A percentile compares a stretch with the other conserved stretches of the same genome.
These are phyloP conservation scores for Dryas integrifolia DNA, from an alignment of 331 rosid species.

Conservation along the genomic window DNA sequence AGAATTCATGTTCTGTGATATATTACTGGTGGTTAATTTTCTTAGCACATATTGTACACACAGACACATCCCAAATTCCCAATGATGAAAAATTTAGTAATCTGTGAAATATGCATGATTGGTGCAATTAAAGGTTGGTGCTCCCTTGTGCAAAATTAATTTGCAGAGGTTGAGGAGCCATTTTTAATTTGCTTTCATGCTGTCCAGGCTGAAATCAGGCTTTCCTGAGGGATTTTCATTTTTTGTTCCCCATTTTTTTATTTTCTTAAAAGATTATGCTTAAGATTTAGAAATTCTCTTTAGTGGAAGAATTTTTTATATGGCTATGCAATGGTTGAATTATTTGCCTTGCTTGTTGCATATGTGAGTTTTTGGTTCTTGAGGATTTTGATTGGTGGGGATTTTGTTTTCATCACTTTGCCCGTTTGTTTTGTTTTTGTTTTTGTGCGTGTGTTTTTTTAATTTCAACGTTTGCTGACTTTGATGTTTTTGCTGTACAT, in stretches of 20 bases:
- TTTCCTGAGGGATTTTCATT: constrained; percentile 30
- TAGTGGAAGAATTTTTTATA: neutral
- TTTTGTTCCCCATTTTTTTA: neutral
- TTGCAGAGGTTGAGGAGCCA: constrained; percentile 36
- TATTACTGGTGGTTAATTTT: no score
- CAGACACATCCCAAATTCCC: constrained; percentile 8
- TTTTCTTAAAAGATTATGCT: neutral
- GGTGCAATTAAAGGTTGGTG: constrained; percentile 17
- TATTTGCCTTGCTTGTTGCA: neutral
- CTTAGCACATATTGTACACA: no score
- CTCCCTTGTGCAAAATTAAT: constrained; percentile 25
- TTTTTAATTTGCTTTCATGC: constrained; percentile 18
- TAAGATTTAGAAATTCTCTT: neutral
- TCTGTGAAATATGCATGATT: constrained; percentile 22
- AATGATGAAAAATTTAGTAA: constrained; percentile 44
- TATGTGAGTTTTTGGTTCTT: neutral
- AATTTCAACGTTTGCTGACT: no score
- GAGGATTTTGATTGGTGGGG: no score
- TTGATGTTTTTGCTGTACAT: no score
- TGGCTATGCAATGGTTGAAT: neutral
- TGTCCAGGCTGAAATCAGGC: constrained; percentile 32
- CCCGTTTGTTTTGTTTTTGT: no score
- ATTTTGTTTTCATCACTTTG: no score
- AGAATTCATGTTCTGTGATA: no score
- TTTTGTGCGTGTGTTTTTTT: no score